Conservation (phyloP, 345 rosid species). For the Dipteronia dyeriana region DNA sequence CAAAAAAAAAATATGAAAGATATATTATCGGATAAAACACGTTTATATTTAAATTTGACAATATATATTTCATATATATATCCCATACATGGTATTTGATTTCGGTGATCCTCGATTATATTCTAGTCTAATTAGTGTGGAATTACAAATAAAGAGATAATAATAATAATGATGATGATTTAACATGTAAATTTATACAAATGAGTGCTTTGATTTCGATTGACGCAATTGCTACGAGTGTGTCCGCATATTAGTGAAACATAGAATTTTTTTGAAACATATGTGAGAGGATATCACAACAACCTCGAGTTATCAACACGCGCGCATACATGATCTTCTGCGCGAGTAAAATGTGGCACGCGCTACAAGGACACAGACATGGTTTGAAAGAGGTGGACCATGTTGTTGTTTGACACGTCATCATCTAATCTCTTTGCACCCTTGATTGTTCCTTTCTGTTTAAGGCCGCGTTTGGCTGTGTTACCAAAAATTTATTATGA, state of each 20-base stretch:
- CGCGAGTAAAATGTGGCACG: conserved; percentile 17
- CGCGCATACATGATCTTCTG: neutral
- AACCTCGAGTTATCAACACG: conserved; percentile 4
- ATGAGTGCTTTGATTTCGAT: neutral
- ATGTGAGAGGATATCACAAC: neutral
- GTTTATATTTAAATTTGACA: no score
- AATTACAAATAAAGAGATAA: no score
- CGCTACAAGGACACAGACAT: neutral
- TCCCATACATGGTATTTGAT: no score
- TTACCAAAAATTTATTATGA: no score
- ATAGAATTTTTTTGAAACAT: no score
- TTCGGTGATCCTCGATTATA: no score
- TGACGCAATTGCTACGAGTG: neutral
- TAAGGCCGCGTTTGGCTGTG: conserved; percentile 18
- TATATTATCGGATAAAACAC: no score
- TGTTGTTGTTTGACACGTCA: conserved; percentile 23
- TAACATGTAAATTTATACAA: no score
- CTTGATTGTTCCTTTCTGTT: neutral
- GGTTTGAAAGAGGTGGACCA: conserved; percentile 14
- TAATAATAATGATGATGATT: no score
- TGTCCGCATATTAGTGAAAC: neutral
- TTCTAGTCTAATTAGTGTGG: no score
- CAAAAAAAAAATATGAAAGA: no score
- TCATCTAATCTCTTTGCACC: neutral
- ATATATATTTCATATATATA: no score